These are phyloP conservation scores for Vitis hybrid DNA, from an alignment of 177 flowering plant species.

Conservation along the genomic window DNA sequence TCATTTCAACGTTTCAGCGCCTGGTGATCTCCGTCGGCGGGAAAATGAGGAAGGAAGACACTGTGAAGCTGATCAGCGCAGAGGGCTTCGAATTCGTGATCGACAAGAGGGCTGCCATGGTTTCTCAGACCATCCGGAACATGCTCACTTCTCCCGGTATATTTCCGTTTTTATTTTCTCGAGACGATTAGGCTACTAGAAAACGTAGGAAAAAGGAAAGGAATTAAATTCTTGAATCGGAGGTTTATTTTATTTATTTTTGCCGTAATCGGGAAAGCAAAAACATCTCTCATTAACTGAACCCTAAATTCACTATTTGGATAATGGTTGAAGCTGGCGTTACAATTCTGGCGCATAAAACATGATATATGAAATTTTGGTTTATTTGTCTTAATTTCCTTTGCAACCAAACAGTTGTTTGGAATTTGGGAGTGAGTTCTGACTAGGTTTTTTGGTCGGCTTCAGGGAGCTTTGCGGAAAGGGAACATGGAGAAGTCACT, in stretches of 20 bases:
- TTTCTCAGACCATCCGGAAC: conserved; percentile 91
- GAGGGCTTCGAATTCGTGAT: conserved; percentile 97
- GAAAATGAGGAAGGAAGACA: conserved; percentile 84
- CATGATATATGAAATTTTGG: background rate
- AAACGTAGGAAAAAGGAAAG: too few relatives aligned
- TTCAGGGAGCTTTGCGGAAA: conserved; percentile 72
- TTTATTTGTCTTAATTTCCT: background rate
- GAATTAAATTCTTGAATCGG: too few relatives aligned
- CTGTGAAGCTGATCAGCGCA: conserved; percentile 87
- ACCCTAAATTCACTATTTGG: too few relatives aligned
- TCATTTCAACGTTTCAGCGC: too few relatives aligned
- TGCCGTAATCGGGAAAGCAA: too few relatives aligned
- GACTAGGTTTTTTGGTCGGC: background rate
- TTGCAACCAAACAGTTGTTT: background rate
- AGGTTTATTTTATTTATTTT: too few relatives aligned
- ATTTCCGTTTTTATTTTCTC: conserved; percentile 2
- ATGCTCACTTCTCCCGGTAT: conserved; percentile 98
- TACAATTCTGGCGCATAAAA: too few relatives aligned
- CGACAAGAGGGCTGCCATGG: conserved; percentile 94
- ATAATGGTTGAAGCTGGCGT: too few relatives aligned
- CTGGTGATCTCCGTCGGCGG: background rate
- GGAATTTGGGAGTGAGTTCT: background rate
- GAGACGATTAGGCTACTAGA: background rate
- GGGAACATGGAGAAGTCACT: conserved; percentile 72
- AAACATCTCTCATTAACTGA: too few relatives aligned